These are phyloP conservation scores for Poronia punctata DNA, from an alignment of 495 filamentous ascomycete species.

Conservation along the genomic window DNA sequence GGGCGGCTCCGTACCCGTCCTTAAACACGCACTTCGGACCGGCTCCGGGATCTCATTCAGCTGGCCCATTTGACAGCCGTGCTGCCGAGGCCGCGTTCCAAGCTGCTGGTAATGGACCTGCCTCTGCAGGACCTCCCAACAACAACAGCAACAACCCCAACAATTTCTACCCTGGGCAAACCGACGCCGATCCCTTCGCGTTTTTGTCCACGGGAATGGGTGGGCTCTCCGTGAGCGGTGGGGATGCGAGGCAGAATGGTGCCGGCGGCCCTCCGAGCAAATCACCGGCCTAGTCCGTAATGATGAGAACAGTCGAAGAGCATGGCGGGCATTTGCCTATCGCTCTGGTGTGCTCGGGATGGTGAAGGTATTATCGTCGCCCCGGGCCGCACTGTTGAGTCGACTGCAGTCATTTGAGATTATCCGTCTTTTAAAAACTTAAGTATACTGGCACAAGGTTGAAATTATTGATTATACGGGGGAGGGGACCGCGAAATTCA, in stretches of 20 bases:
- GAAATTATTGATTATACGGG: too few relatives aligned
- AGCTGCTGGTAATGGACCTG: constrained; percentile 69
- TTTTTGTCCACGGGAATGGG: constrained; percentile 81
- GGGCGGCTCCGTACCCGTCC: constrained; percentile 71
- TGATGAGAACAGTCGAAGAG: constrained; percentile 3
- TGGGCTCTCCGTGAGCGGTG: constrained; percentile 72
- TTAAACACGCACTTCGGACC: constrained; percentile 73
- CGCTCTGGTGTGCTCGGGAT: constrained; percentile 20
- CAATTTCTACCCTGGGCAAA: constrained; percentile 47
- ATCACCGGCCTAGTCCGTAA: constrained; percentile 48
- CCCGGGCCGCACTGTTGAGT: too few relatives aligned
- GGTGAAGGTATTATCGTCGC: too few relatives aligned
- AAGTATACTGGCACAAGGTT: not conserved
- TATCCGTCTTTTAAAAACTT: too few relatives aligned
- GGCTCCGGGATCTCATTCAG: constrained; percentile 66
- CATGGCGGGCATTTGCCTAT: constrained; percentile 3
- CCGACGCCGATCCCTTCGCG: constrained; percentile 74
- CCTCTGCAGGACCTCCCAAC: constrained; percentile 57
- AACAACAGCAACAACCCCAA: constrained; percentile 22
- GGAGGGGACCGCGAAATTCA: too few relatives aligned
- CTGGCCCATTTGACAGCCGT: constrained; percentile 87
- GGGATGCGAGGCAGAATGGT: constrained; percentile 76
- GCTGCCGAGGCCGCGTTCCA: constrained; percentile 88
- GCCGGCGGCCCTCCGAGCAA: constrained; percentile 54
- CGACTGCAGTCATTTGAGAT: too few relatives aligned